Conservation (phyloP, 2,329 filamentous ascomycete genomes). For the Calonectria fujianensis region DNA sequence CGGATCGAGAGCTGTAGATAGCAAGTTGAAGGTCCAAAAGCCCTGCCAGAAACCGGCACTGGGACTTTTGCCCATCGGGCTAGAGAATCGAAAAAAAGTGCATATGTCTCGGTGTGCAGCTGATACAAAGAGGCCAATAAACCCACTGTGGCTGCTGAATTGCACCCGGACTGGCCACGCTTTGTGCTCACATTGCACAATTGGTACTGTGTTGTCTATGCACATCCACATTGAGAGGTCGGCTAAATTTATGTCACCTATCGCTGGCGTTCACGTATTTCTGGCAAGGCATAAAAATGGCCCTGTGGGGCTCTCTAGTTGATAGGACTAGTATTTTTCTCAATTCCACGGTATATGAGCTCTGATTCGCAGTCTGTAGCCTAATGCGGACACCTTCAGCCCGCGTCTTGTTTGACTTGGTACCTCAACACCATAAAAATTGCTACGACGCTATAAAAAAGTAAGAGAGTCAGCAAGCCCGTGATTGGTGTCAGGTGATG, state of each 20-base stretch:
- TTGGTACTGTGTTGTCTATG: background rate
- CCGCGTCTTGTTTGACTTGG: background rate
- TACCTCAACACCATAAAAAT: background rate
- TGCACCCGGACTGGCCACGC: background rate
- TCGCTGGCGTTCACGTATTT: background rate
- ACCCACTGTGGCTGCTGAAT: background rate
- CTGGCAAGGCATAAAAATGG: background rate
- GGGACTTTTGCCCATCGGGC: background rate
- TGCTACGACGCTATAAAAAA: background rate
- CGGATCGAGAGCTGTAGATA: background rate
- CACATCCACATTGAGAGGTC: background rate
- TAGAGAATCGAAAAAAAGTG: background rate
- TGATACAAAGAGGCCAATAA: background rate
- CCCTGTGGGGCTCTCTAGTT: background rate
- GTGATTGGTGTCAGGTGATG: background rate
- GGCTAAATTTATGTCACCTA: background rate
- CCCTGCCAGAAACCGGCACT: background rate
- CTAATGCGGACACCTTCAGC: too few relatives aligned
- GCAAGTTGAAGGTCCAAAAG: background rate
- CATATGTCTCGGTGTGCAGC: background rate
- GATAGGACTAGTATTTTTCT: background rate
- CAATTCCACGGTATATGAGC: background rate
- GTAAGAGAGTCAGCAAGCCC: background rate
- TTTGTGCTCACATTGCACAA: background rate
- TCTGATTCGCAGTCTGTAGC: too few relatives aligned